Conservation (phyloP, 2,329 filamentous ascomycete genomes). For the Penicillium sp. region DNA sequence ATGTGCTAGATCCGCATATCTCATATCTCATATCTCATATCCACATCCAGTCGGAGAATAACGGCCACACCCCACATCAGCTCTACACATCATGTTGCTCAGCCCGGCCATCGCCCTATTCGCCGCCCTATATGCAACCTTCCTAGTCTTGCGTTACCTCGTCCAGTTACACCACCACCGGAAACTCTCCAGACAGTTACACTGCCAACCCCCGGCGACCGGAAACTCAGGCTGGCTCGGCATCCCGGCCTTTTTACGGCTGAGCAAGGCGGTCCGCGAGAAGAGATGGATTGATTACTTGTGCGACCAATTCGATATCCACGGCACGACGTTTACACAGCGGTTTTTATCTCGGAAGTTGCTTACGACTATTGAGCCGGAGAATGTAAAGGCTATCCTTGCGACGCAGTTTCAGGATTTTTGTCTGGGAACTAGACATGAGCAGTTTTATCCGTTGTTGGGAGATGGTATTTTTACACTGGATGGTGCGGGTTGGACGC, state of each 20-base stretch:
- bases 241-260: slow-evolving; percentile 33
- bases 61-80: not conserved
- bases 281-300: slow-evolving; percentile 41
- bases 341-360: slow-evolving; percentile 28
- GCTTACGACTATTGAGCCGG: slow-evolving; percentile 45
- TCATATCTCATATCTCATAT: too few relatives aligned
- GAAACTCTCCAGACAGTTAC: slow-evolving; percentile 34
- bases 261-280: slow-evolving; percentile 35
- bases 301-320: slow-evolving; percentile 29
- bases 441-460: slow-evolving; percentile 59
- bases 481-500: slow-evolving; percentile 79
- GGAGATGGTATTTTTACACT: slow-evolving; percentile 66
- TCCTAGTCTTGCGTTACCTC: slow-evolving; percentile 33
- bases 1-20: too few relatives aligned
- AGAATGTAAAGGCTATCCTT: slow-evolving; percentile 83
- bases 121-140: slow-evolving; percentile 29
- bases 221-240: slow-evolving; percentile 31
- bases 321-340: slow-evolving; percentile 38
- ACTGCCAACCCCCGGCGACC: slow-evolving; percentile 32
- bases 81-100: slow-evolving; percentile 29
- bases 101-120: slow-evolving; percentile 28
- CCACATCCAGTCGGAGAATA: not conserved
- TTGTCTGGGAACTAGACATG: slow-evolving; percentile 77
- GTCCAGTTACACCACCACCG: slow-evolving; percentile 31
- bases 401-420: slow-evolving; percentile 84